These are phyloP conservation scores for Backusella mclennaniae DNA, from an alignment of 192 early-diverging fungal genomes.

Conservation along the genomic window DNA sequence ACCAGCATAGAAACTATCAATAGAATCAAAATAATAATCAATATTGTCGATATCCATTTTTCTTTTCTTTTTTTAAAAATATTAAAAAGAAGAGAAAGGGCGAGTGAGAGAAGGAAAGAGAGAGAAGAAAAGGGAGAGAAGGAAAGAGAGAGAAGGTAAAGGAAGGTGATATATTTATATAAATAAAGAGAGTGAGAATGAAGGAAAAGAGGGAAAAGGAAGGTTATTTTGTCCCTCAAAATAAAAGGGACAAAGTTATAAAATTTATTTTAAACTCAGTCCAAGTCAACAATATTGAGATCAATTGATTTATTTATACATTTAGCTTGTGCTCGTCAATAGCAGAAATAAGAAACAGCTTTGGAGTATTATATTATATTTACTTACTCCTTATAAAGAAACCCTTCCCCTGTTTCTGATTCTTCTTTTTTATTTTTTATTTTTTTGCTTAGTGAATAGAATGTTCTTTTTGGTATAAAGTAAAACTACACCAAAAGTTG, in stretches of 20 bases:
- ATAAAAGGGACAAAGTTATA: neutral
- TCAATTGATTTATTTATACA: neutral
- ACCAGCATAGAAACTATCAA: conserved; percentile 36
- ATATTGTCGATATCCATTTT: conserved; percentile 19
- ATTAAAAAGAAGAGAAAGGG: neutral
- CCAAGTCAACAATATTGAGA: neutral
- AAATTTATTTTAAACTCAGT: neutral
- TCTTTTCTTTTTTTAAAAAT: neutral
- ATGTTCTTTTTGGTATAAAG: too few relatives aligned
- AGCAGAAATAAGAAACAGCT: too few relatives aligned
- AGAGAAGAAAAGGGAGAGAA: neutral
- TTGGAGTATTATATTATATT: too few relatives aligned
- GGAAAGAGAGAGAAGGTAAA: neutral
- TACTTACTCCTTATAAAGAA: too few relatives aligned
- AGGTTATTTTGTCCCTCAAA: conserved; percentile 1
- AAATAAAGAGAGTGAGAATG: neutral
- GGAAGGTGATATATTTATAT: neutral
- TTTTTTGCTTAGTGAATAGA: too few relatives aligned
- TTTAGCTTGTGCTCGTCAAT: neutral
- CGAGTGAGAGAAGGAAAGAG: neutral
- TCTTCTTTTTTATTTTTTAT: too few relatives aligned
- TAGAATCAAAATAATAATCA: conserved; percentile 36
- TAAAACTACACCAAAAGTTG: too few relatives aligned
- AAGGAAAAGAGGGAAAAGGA: conserved; percentile 3
- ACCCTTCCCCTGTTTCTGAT: too few relatives aligned